Base-by-base conservation (phyloP, 352 stramenopile species). In the Globisporangium paroecandrum region DNA sequence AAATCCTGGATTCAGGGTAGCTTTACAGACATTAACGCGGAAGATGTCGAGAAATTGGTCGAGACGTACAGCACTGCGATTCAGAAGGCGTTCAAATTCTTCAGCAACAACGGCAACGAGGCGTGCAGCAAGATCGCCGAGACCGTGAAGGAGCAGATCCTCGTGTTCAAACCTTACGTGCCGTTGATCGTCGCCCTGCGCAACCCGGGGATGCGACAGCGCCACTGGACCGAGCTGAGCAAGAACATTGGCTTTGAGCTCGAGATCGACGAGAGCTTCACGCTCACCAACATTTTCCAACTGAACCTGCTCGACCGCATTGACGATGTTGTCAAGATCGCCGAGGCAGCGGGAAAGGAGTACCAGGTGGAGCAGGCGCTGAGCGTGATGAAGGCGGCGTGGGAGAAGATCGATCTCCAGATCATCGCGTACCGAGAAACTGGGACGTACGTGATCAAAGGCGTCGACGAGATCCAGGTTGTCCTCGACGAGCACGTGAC, bases 401-500 rank as follows among this genome's bases (percentile, higher is more conserved):
- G 96, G 96, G 83, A 96, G 47, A 80, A 76, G 41, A 93, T 99
- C 47, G 82, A 97, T 34, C 67, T 99, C 10, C 81, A 97, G 56
- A 94, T 98, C 62, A 75, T 96, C 13, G 68, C 85, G 15, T 98
- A 98, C 63, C 77, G 90, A 15, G 94, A 98, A 58, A 98, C 96
- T 7, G 95, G 92, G 4, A 99, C 96, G 15, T 98, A 87, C 56
- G 97, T 98, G 32, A 89, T 99, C 66, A 98, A 97, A 57, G 94
- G 93, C 13, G 90, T 97, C 12, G 96, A 99, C 61, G 95, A 98
- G 65, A 96, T 98, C 25, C 95, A 98, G 70, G 78, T 84, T 20
- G 87, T 99, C 2, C 76, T 99, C 13, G 96, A 99, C 60, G 96
- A 99, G 65, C 96, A 99, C 65, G 91, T 99, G 25, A 98, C 94